phyloP scores from a whole-genome alignment of 495 filamentous ascomycete species.

The Hyaloscypha finlandica region DNA sequence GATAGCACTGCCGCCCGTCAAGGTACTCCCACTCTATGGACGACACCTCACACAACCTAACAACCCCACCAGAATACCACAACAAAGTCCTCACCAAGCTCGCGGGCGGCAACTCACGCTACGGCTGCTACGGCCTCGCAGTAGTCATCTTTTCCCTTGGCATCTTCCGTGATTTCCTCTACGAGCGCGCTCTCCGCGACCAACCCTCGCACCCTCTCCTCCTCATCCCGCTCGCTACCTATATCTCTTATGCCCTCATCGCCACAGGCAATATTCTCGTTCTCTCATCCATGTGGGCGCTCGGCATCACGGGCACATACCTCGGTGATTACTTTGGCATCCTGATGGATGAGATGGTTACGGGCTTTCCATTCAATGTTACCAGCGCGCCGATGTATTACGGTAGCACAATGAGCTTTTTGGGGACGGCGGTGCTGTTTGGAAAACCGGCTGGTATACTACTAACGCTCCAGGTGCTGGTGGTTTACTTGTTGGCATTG shows the following conservation, averaged over 20 bases:
- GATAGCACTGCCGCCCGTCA: constrained; percentile 63
- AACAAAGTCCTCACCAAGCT: constrained; percentile 84
- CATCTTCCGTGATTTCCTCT: constrained; percentile 77
- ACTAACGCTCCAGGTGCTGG: constrained; percentile 72
- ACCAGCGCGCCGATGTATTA: constrained; percentile 95
- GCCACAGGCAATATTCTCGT: constrained; percentile 81
- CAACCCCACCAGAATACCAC: constrained; percentile 75
- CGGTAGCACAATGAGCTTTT: constrained; percentile 88
- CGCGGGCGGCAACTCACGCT: constrained; percentile 76
- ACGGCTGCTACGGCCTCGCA: constrained; percentile 89
- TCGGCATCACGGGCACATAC: constrained; percentile 97
- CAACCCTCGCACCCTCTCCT: constrained; percentile 77
- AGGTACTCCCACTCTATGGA: constrained; percentile 47
- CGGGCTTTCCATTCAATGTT: constrained; percentile 93
- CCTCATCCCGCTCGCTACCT: constrained; percentile 48
- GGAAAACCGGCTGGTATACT: constrained; percentile 87
- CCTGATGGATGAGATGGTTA: constrained; percentile 91
- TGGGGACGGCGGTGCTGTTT: constrained; percentile 84
- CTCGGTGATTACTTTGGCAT: constrained; percentile 98
- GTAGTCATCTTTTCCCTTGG: constrained; percentile 87
- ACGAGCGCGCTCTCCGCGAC: constrained; percentile 71
- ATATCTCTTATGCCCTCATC: constrained; percentile 68
- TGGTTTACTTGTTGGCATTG: constrained; percentile 81
- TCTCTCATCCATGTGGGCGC: constrained; percentile 81
- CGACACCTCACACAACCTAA: constrained; percentile 13